Base-by-base conservation (phyloP, 805 yeast genomes). In the Brettanomyces bruxellensis region DNA sequence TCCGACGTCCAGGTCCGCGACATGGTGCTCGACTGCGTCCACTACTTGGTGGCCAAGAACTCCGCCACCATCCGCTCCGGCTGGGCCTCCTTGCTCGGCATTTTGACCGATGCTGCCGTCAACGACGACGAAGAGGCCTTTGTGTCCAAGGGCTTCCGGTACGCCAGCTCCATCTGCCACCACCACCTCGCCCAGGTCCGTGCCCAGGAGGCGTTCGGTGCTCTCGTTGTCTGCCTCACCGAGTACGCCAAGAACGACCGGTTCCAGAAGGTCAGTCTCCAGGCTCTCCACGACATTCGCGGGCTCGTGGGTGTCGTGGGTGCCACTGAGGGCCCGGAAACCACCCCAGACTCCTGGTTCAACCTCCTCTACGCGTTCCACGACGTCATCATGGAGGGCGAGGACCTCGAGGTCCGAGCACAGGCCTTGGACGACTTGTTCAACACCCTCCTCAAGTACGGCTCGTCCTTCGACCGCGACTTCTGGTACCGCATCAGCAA, bases 371-470 rank as follows among this genome's bases (percentile, higher is more conserved):
- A 74, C 51, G 86, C 95, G 12, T 86, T 88, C 65, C 87, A 89
- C 59, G 89, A 86, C 50, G 83, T 91, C 6, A 86, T 90, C 32
- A 87, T 90, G 95, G 81, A 82, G 1, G 96, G 96, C 4, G 89
- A 83, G 47, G 99, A 93, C 64, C 69, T 93, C 43, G 99, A 93
- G 64, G 96, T 90, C 3, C 77, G 99, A 57, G 85, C 97, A 0
- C 73, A 87, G 46, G 95, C 97, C 0, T 71, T 93, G 57, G 84
- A 81, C 51, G 80, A 75, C 55, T 72, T 91, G 68, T 95, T 93
- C 66, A 93, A 86, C 53, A 75, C 86, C 3, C 67, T 93, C 48
- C 83, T 81, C 45, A 81, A 81, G 47, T 81, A 84, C 58, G 99
- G 99, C 28, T 75, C 75, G 25, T 75, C 79, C 49, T 95, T 91